Conservation (phyloP, 2,329 filamentous ascomycete species). For the Botrytis sinoallii region DNA sequence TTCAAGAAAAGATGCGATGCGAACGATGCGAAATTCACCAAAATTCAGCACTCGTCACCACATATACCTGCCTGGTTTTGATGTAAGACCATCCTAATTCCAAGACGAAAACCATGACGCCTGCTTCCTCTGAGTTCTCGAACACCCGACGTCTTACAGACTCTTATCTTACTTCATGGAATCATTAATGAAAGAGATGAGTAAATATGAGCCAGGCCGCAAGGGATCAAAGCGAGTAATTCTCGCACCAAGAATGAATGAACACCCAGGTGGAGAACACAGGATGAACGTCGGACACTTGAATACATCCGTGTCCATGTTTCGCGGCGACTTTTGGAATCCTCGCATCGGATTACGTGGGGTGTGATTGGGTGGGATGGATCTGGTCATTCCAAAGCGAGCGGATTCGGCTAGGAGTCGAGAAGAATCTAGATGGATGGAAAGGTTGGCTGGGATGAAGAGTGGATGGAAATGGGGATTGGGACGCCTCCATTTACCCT, state of each 20-base stretch:
- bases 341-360: background rate
- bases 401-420: background rate
- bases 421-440: constrained; percentile 4
- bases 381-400: background rate
- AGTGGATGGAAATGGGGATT: background rate
- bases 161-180: no score
- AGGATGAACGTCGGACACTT: background rate
- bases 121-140: background rate
- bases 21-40: background rate
- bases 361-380: background rate
- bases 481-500: background rate
- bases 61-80: background rate
- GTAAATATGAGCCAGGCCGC: background rate
- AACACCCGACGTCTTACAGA: background rate
- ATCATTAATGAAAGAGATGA: no score
- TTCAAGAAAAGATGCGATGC: background rate
- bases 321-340: background rate
- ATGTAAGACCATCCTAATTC: background rate
- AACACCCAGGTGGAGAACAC: no score
- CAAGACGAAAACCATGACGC: background rate
- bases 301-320: background rate
- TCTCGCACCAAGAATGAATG: background rate
- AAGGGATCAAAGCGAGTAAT: background rate
- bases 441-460: background rate
- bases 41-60: background rate